These are phyloP conservation scores for Thelephora terrestris DNA, from an alignment of 1,284 basidiomycete genomes.

Conservation along the genomic window DNA sequence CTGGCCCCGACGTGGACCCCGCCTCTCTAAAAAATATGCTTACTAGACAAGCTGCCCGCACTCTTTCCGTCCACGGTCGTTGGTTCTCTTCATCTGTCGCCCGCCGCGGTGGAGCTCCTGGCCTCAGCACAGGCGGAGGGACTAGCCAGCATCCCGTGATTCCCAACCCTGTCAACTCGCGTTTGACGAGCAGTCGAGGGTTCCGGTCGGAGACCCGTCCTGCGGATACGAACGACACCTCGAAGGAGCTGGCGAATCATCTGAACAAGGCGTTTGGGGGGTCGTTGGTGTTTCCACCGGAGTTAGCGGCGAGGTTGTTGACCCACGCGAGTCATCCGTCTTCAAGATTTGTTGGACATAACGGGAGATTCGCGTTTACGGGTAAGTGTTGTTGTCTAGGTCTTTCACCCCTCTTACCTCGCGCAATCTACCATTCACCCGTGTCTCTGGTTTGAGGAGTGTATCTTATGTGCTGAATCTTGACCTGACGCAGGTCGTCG, in stretches of 20 bases:
- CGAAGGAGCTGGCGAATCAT: constrained; percentile 33
- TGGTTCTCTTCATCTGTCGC: constrained; percentile 73
- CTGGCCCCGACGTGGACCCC: no score
- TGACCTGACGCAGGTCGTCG: constrained; percentile 46
- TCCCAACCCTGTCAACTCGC: no score
- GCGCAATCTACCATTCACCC: constrained; percentile 1
- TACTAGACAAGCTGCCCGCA: constrained; percentile 42
- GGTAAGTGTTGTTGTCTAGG: constrained; percentile 30
- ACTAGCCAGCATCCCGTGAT: constrained; percentile 89
- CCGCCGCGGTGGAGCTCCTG: constrained; percentile 74
- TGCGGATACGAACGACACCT: no score
- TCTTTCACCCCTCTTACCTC: not conserved
- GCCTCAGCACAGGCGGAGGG: constrained; percentile 88
- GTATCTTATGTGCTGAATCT: not conserved
- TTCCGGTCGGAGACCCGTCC: no score
- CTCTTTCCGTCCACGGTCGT: constrained; percentile 38
- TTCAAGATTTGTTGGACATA: constrained; percentile 52
- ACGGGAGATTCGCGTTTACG: constrained; percentile 57
- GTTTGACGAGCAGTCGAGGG: no score
- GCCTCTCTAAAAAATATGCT: constrained; percentile 33
- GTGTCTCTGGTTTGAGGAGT: not conserved
- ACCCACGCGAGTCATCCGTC: constrained; percentile 66
- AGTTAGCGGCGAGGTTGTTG: constrained; percentile 59
- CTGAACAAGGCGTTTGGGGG: constrained; percentile 47
- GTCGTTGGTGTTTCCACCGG: constrained; percentile 56